Evolutionary conservation across 208 protist genomes (phyloP).

Genomic region (Willaertia magna): DNA sequence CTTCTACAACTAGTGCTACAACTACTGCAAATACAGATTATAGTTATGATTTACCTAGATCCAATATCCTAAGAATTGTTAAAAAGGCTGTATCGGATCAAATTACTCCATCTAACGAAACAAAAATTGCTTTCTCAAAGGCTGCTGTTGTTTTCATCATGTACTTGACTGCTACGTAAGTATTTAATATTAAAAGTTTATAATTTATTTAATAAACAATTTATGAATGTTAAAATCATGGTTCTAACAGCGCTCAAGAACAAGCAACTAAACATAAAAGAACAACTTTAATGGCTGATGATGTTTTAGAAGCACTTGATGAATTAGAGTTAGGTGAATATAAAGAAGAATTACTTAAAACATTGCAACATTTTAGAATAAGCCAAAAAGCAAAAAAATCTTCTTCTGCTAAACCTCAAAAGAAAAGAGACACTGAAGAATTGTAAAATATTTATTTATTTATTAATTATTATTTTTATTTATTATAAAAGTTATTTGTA

Average conservation of each 20-base stretch:
- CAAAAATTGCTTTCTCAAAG: background rate
- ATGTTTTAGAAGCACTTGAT: background rate
- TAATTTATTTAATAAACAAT: no score
- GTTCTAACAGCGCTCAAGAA: background rate
- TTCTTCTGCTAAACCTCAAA: no score
- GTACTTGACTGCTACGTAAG: constrained; percentile 8
- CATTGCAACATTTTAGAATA: background rate
- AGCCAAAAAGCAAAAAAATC: background rate
- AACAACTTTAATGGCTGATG: constrained; percentile 1
- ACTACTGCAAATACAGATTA: background rate
- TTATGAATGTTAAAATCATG: no score
- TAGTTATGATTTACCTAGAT: background rate
- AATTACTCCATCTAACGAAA: background rate
- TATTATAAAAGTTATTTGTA: no score
- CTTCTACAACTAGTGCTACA: background rate
- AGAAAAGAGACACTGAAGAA: no score
- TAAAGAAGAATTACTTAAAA: background rate
- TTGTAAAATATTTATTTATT: no score
- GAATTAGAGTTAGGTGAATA: background rate
- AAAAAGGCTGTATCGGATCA: background rate
- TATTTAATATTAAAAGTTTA: no score
- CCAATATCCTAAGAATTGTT: background rate
- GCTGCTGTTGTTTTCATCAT: constrained; percentile 7
- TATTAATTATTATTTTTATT: no score
- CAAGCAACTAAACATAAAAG: background rate